Percentiles rank a stretch among this genome's conserved stretches.
These are phyloP conservation scores for Hemisphaericaspora xylofermentans DNA, from an alignment of 1,139 yeast species.

Conservation along the genomic window DNA sequence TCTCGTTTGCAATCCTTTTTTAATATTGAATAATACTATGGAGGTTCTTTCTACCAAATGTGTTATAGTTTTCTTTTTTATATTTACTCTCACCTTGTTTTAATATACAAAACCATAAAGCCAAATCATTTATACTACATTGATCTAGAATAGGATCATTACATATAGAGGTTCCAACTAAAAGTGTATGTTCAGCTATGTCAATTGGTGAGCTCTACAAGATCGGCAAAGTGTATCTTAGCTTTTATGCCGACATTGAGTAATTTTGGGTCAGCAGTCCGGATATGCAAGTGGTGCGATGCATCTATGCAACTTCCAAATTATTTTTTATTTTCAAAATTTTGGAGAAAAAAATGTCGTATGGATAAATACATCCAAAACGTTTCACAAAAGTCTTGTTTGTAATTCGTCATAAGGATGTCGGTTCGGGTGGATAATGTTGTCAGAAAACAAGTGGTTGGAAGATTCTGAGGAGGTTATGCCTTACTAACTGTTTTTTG, in stretches of 20 bases:
- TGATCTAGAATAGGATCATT: neutral
- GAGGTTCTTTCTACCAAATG: neutral
- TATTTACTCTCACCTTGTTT: conserved; percentile 1
- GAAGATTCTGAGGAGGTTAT: too few relatives aligned
- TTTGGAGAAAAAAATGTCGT: neutral
- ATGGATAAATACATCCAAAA: too few relatives aligned
- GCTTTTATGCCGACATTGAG: too few relatives aligned
- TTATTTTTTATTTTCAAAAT: neutral
- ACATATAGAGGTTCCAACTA: neutral
- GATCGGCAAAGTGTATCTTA: too few relatives aligned
- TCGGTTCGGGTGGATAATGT: too few relatives aligned
- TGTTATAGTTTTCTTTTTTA: neutral
- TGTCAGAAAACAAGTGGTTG: too few relatives aligned
- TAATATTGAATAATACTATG: neutral
- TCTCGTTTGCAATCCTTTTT: neutral
- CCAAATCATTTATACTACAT: neutral
- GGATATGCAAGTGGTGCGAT: neutral
- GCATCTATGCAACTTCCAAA: neutral
- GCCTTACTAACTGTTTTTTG: too few relatives aligned
- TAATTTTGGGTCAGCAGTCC: neutral
- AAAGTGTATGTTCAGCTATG: neutral
- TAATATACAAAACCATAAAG: conserved; percentile 1
- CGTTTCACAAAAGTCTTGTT: too few relatives aligned
- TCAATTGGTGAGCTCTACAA: neutral
- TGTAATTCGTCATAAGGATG: too few relatives aligned